A percentile compares a stretch with the other conserved stretches of the same genome.
Conservation (phyloP, 805 yeast species). For the Pichia exigua region DNA sequence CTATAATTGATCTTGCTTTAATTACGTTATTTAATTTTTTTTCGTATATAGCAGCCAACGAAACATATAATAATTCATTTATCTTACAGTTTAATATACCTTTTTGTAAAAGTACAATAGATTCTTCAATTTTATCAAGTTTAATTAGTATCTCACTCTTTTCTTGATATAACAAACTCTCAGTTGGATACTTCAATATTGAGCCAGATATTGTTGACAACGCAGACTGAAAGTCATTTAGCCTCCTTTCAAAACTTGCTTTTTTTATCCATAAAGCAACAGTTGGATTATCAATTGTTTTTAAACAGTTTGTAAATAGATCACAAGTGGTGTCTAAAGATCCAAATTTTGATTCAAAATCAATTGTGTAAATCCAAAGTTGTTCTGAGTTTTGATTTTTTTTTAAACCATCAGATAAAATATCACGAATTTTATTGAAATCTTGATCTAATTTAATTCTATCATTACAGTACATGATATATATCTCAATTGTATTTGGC, state of each 20-base stretch:
- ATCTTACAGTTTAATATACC: constrained; percentile 46
- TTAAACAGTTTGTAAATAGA: constrained; percentile 26
- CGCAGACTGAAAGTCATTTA: constrained; percentile 31
- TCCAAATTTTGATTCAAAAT: constrained; percentile 44
- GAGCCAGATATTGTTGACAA: constrained; percentile 37
- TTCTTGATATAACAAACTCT: constrained; percentile 52
- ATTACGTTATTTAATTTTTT: constrained; percentile 32
- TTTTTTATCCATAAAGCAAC: constrained; percentile 57
- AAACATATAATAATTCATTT: constrained; percentile 45
- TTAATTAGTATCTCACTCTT: constrained; percentile 38
- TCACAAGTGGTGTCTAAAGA: constrained; percentile 30
- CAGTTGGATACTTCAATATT: constrained; percentile 38
- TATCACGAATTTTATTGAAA: constrained; percentile 41
- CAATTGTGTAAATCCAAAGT: constrained; percentile 66
- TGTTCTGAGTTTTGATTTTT: constrained; percentile 40
- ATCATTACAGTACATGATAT: constrained; percentile 69
- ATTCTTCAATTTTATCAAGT: neutral
- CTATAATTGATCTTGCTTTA: constrained; percentile 66
- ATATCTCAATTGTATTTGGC: constrained; percentile 43
- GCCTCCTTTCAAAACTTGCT: constrained; percentile 42
- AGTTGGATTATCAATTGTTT: constrained; percentile 19
- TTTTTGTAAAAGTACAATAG: neutral
- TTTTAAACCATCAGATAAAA: constrained; percentile 42
- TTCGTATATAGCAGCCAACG: constrained; percentile 42
- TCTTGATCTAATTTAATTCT: constrained; percentile 43